phyloP scores from a whole-genome alignment of 192 early-diverging fungal species.

The Entomortierella beljakovae region DNA sequence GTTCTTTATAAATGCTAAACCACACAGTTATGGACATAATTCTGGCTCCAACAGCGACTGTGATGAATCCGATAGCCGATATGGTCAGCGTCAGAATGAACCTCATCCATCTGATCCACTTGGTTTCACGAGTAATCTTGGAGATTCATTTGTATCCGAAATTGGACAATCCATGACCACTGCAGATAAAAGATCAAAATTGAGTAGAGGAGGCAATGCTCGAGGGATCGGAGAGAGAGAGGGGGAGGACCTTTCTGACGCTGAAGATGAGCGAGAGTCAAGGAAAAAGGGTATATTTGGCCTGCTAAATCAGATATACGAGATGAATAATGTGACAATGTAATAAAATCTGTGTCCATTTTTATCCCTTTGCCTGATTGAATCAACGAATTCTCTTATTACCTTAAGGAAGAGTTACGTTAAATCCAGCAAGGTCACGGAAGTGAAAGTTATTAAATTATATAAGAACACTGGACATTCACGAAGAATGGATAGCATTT shows the following conservation, averaged over 20 bases:
- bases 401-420: too few relatives aligned
- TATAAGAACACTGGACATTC: too few relatives aligned
- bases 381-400: too few relatives aligned
- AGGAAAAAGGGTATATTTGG: constrained; percentile 59
- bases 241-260: constrained; percentile 30
- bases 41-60: constrained; percentile 25
- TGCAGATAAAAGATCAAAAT: not conserved
- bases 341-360: too few relatives aligned
- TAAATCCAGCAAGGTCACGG: too few relatives aligned
- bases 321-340: constrained; percentile 60
- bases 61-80: not conserved
- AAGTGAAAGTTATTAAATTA: too few relatives aligned
- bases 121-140: constrained; percentile 22
- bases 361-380: too few relatives aligned
- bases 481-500: too few relatives aligned
- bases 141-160: constrained; percentile 51
- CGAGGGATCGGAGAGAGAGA: not conserved
- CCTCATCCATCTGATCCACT: not conserved
- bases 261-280: constrained; percentile 40
- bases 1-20: constrained; percentile 12
- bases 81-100: not conserved
- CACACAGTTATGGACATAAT: not conserved
- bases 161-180: constrained; percentile 27
- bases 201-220: constrained; percentile 4
- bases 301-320: constrained; percentile 68